These are phyloP conservation scores for Aspergillus melleus DNA, from an alignment of 2,329 filamentous ascomycete genomes.

Conservation along the genomic window DNA sequence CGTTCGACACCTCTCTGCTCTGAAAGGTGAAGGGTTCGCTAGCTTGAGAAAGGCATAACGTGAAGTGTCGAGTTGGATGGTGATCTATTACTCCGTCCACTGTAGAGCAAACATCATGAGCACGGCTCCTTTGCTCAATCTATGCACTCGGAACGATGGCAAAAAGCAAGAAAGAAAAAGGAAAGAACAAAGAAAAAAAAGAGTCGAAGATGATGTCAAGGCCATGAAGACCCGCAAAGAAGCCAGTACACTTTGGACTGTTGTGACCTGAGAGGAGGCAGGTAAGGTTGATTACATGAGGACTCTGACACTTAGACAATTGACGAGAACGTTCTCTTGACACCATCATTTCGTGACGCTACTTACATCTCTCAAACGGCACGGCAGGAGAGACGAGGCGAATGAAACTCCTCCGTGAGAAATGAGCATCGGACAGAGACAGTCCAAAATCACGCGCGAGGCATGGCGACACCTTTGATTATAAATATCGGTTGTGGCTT, in stretches of 20 bases:
- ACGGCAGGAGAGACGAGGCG: neutral
- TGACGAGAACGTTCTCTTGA: neutral
- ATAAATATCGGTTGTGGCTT: neutral
- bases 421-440: neutral
- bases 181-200: neutral
- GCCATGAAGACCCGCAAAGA: neutral
- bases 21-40: neutral
- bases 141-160: neutral
- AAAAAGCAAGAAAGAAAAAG: neutral
- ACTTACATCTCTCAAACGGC: neutral
- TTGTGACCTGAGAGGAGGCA: too few species aligned
- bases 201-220: neutral
- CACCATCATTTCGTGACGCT: neutral
- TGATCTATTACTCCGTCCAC: neutral
- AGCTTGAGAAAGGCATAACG: neutral
- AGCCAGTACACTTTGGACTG: neutral
- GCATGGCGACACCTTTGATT: neutral
- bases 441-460: neutral
- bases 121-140: neutral
- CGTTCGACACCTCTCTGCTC: neutral
- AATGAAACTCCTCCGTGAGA: neutral
- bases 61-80: neutral
- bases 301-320: neutral
- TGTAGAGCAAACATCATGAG: neutral
- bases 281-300: too few species aligned